phyloP scores from a whole-genome alignment of 2,329 filamentous ascomycete species.

The Xylaria multiplex region DNA sequence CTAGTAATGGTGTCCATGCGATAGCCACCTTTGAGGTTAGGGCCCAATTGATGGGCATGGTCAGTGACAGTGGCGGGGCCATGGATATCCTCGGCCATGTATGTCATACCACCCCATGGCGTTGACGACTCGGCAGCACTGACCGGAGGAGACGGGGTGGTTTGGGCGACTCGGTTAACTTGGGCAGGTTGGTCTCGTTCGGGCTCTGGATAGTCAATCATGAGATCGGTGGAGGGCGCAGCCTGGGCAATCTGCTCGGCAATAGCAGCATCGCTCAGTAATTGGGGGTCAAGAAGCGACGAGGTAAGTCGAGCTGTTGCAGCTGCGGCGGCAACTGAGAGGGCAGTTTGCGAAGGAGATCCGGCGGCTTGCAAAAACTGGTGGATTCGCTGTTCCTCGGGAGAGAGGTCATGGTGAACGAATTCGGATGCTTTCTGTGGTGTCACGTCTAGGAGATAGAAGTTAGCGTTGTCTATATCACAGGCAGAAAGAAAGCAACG shows the following conservation, averaged over 20 bases:
- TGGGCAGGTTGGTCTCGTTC: conserved; percentile 33
- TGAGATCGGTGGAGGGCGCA: conserved; percentile 42
- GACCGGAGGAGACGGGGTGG: conserved; percentile 27
- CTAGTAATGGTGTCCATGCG: conserved; percentile 61
- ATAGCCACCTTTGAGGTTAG: conserved; percentile 58
- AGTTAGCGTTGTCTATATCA: conserved; percentile 26
- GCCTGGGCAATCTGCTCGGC: conserved; percentile 37
- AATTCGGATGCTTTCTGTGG: conserved; percentile 33
- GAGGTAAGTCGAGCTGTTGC: conserved; percentile 66
- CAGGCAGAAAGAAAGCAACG: not conserved
- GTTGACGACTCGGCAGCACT: conserved; percentile 33
- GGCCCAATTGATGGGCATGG: conserved; percentile 45
- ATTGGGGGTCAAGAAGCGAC: conserved; percentile 64
- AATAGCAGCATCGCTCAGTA: conserved; percentile 45
- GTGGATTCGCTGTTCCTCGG: conserved; percentile 61
- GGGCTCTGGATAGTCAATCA: conserved; percentile 45
- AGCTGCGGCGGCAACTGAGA: conserved; percentile 67
- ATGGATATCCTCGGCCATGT: conserved; percentile 48
- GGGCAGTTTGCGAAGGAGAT: conserved; percentile 58
- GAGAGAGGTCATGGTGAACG: conserved; percentile 51
- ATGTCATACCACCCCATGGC: conserved; percentile 49
- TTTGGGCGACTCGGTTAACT: conserved; percentile 15
- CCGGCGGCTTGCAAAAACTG: conserved; percentile 54
- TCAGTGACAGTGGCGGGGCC: conserved; percentile 47
- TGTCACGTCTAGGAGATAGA: conserved; percentile 30